These are phyloP conservation scores for Drechslera avenae DNA, from an alignment of 2,329 filamentous ascomycete species.

Conservation along the genomic window DNA sequence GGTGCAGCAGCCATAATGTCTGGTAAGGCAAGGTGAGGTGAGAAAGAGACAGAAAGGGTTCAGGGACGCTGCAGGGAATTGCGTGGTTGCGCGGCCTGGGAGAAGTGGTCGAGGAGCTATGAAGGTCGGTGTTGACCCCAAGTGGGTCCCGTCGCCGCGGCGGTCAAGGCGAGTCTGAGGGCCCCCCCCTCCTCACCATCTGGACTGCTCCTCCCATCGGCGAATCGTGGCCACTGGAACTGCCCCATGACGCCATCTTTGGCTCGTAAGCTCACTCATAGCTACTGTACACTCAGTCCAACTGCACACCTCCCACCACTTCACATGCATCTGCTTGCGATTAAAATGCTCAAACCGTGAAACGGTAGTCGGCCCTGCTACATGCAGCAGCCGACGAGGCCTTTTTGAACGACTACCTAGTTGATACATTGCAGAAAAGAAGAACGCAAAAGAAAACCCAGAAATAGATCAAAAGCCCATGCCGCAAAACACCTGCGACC, in stretches of 20 bases:
- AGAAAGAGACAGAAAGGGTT: slow-evolving; percentile 9
- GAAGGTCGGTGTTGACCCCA: slow-evolving; percentile 32
- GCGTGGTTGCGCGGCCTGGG: slow-evolving; percentile 15
- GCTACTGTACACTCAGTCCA: neutral
- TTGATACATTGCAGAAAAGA: slow-evolving; percentile 41
- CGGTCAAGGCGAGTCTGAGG: slow-evolving; percentile 26
- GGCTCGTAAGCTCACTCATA: neutral
- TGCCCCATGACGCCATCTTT: slow-evolving; percentile 20
- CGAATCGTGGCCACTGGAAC: slow-evolving; percentile 12
- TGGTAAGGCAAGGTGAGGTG: slow-evolving; percentile 3
- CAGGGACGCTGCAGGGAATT: slow-evolving; percentile 5
- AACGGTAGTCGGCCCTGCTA: slow-evolving; percentile 28
- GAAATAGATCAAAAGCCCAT: slow-evolving; percentile 22
- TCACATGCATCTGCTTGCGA: slow-evolving; percentile 3
- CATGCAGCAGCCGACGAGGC: slow-evolving; percentile 25
- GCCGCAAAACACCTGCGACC: slow-evolving; percentile 24
- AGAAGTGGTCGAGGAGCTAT: slow-evolving; percentile 21
- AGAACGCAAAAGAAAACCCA: slow-evolving; percentile 22
- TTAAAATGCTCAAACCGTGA: slow-evolving; percentile 16
- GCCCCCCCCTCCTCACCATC: slow-evolving; percentile 18
- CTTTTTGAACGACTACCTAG: slow-evolving; percentile 39
- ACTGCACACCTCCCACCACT: neutral
- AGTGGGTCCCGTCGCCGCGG: slow-evolving; percentile 24
- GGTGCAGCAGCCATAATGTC: slow-evolving; percentile 39
- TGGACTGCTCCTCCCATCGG: slow-evolving; percentile 5